Conservation (phyloP, 1,284 basidiomycete genomes). For the Ceratobasidium sp. region DNA sequence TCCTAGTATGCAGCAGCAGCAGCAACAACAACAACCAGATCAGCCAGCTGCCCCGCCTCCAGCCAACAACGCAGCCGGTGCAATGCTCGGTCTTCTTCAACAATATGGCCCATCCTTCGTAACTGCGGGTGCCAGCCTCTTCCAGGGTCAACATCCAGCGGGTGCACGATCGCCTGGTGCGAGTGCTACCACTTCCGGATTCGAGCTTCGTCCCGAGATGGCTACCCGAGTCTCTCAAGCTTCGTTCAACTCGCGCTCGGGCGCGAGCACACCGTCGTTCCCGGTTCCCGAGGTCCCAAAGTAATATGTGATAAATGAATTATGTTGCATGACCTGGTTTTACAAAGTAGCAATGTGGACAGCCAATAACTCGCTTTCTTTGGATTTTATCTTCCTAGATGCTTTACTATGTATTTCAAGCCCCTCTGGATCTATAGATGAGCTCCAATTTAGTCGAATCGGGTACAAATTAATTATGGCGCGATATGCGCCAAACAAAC, state of each 20-base stretch:
- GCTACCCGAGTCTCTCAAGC: conserved; percentile 4
- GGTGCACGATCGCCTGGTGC: not conserved
- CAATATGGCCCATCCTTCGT: conserved; percentile 24
- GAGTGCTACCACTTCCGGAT: not conserved
- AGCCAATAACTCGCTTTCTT: conserved; percentile 1
- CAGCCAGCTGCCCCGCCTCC: conserved; percentile 1
- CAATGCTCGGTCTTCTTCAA: conserved; percentile 26
- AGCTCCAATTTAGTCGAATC: not conserved
- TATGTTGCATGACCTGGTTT: not conserved
- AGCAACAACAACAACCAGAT: not conserved
- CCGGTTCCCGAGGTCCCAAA: conserved; percentile 21
- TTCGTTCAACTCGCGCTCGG: conserved; percentile 29
- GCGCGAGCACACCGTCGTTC: not conserved
- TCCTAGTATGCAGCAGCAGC: conserved; percentile 20
- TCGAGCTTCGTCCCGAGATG: conserved; percentile 30
- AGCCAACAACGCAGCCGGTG: conserved; percentile 26
- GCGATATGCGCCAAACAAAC: not conserved
- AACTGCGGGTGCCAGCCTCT: not conserved
- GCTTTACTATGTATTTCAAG: not conserved
- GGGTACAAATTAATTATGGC: not conserved
- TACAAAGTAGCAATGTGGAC: not conserved
- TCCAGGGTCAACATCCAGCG: not conserved
- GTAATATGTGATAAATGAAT: not conserved
- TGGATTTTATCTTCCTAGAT: not conserved
- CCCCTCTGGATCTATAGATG: not conserved